phyloP scores from a whole-genome alignment of 1,284 basidiomycete species.

The Lentinus polychrous region DNA sequence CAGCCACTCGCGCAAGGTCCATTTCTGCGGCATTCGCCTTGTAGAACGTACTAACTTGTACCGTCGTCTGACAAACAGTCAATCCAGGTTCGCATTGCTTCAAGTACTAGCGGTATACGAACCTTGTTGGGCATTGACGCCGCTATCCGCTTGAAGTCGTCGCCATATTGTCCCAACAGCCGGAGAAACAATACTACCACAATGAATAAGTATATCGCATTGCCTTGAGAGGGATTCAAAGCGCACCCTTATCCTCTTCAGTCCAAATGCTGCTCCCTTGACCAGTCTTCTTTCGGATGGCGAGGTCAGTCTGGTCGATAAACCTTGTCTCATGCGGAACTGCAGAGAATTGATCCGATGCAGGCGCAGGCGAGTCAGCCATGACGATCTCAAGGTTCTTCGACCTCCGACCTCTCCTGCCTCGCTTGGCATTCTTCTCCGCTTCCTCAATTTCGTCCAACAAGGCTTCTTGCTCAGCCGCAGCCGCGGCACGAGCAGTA shows the following conservation, averaged over 20 bases:
- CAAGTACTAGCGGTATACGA: constrained; percentile 8
- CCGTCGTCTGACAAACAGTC: constrained; percentile 44
- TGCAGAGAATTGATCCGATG: constrained; percentile 23
- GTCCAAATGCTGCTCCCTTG: constrained; percentile 38
- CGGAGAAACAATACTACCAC: constrained; percentile 50
- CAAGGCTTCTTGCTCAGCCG: constrained; percentile 19
- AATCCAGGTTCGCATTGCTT: not conserved
- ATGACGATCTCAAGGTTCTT: constrained; percentile 11
- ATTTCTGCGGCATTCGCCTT: constrained; percentile 40
- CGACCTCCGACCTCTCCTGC: constrained; percentile 25
- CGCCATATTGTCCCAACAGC: constrained; percentile 62
- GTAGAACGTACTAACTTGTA: constrained; percentile 72
- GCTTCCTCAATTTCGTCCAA: constrained; percentile 27
- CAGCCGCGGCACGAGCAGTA: constrained; percentile 20
- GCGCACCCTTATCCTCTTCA: constrained; percentile 50
- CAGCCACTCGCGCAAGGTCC: constrained; percentile 34
- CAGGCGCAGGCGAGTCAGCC: constrained; percentile 10
- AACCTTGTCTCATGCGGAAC: constrained; percentile 22
- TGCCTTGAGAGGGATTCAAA: constrained; percentile 17
- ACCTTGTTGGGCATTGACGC: constrained; percentile 71
- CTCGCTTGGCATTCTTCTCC: constrained; percentile 18
- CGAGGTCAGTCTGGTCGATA: constrained; percentile 25
- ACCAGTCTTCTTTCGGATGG: constrained; percentile 29
- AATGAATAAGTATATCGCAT: constrained; percentile 41
- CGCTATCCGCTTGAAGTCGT: constrained; percentile 72